Base-by-base conservation (phyloP, 345 rosid species). In the Salix udensis region DNA sequence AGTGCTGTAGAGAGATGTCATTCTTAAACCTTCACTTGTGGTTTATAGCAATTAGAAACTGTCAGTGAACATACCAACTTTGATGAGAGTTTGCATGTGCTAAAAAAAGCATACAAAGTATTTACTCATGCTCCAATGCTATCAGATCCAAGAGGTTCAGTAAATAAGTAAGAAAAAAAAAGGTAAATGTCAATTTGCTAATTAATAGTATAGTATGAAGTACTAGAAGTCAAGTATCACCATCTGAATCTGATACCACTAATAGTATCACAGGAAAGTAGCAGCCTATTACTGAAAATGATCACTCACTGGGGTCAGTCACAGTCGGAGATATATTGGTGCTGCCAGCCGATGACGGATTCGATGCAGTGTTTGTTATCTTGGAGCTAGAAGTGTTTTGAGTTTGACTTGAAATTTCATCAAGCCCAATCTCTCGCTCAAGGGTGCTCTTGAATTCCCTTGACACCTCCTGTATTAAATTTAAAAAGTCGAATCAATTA, bases 391-490 rank as follows among this genome's bases (percentile, higher is more conserved):
- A 64, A 31, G 79, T 76, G 60, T 81, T 87, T 71, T 84, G 92
- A 16, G 73, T 40, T 44, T 82, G 55, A 75, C 65, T 78, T 18
- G 91, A 55, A 36, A 85, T 79, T 2, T 92, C 97, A 16, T 94
- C 96, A 12, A 94, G 87, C 52, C 97, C 98, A 75, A 94, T 94
- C 82, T 92, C 98, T 67, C 89, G 87, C 75, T 94, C 98, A 23
- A 94, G 97, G 60, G 96, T 94, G 84, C 90, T 93, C 83, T 95
- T 95, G 84, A 95, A 95, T 73, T 95, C 98, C 87, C 91, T 91
- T 36, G 97, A 94, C 79, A 94, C 97, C 8, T 94, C 98, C 98
- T 94, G 24, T 10, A 53, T 72, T 16, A 61, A 52, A 39, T 10
- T n/a, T 24, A 14, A 26, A 58, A 5, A 10, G 52, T 55, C 19